A percentile compares a stretch with the other conserved stretches of the same genome.
phyloP scores from a whole-genome alignment of 1,284 basidiomycete species.

The Apiotrichum sp. region DNA sequence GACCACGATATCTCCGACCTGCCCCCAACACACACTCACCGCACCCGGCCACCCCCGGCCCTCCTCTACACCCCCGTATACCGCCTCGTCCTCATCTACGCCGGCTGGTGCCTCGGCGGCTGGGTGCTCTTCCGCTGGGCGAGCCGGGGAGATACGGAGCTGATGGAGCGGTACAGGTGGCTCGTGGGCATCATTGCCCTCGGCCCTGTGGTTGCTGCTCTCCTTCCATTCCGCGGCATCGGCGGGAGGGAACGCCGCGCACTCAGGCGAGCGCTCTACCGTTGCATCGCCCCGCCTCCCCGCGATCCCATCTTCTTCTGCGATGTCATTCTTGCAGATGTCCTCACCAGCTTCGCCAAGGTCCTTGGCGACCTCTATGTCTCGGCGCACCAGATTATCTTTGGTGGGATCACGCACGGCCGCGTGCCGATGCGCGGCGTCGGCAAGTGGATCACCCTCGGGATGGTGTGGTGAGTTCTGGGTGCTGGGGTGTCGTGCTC shows the following conservation, averaged over 20 bases:
- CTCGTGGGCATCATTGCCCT: slow-evolving; percentile 64
- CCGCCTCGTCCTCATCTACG: slow-evolving; percentile 59
- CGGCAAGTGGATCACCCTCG: slow-evolving; percentile 67
- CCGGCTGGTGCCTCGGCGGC: slow-evolving; percentile 55
- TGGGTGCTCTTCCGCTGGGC: slow-evolving; percentile 62
- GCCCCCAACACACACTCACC: background rate
- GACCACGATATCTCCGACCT: background rate
- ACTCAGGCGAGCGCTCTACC: slow-evolving; percentile 63
- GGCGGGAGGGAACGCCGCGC: slow-evolving; percentile 64
- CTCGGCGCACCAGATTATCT: slow-evolving; percentile 66
- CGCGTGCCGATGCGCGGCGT: slow-evolving; percentile 60
- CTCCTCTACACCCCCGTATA: slow-evolving; percentile 60
- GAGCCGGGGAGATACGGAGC: slow-evolving; percentile 54
- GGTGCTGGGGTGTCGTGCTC: too few relatives aligned
- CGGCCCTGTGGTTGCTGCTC: slow-evolving; percentile 55
- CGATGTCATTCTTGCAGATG: slow-evolving; percentile 90
- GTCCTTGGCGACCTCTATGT: slow-evolving; percentile 93
- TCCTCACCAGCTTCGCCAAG: slow-evolving; percentile 93
- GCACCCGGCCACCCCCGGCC: background rate
- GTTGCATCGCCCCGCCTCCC: slow-evolving; percentile 65
- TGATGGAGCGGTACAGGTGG: slow-evolving; percentile 67
- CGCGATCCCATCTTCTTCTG: slow-evolving; percentile 70
- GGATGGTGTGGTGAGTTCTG: slow-evolving; percentile 70
- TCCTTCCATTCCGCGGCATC: slow-evolving; percentile 62
- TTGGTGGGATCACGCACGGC: slow-evolving; percentile 61